Base-by-base conservation (phyloP, 306 rosid genomes). In the Oxytropis ochrocephala region DNA sequence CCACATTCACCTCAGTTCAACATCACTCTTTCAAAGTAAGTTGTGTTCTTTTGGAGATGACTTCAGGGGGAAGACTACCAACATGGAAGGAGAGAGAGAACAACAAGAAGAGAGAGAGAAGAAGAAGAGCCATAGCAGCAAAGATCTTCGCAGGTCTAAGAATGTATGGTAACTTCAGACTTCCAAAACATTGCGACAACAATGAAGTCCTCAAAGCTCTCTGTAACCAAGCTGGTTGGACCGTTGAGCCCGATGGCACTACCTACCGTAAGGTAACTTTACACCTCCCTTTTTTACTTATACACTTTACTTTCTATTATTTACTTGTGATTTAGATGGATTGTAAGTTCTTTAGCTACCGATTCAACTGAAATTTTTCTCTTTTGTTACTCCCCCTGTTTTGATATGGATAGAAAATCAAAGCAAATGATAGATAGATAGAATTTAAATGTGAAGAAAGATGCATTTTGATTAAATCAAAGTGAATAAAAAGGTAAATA, bases 61-160 rank as follows among this genome's bases (percentile, higher is more conserved):
- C 96, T 51, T 85, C 93, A 47, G 98, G 96, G 69, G 66, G 84
- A 41, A 83, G 98, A 67, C 81, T 88, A 19, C 98, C 98, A 4
- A 85, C 96, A 33, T 93, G 96, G 96, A 90, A 88, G 90, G 98
- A 93, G 87, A 87, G 98, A 49, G 98, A 93, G 73, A 93, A 88
- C 88, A 93, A 93, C 90, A 93, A 93, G 86, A 85, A 72, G 75
- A 83, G 98, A 46, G 98, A 93, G 96, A 79, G 98, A 11, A 81
- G 96, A 67, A 82, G 98, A 57, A 86, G 96, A 62, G 98, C 98
- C 13, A 88, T 90, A 12, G 96, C 98, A 2, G 96, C 98, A 0
- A 93, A 93, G 85, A 93, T 93, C 80, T 93, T 90, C 64, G 7
- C 98, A 1, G 98, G 98, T 13, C 85, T 93, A n/a, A 83, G 98